Evolutionary conservation across 331 rosid genomes (phyloP).

Genomic region (Saraca asoca): DNA sequence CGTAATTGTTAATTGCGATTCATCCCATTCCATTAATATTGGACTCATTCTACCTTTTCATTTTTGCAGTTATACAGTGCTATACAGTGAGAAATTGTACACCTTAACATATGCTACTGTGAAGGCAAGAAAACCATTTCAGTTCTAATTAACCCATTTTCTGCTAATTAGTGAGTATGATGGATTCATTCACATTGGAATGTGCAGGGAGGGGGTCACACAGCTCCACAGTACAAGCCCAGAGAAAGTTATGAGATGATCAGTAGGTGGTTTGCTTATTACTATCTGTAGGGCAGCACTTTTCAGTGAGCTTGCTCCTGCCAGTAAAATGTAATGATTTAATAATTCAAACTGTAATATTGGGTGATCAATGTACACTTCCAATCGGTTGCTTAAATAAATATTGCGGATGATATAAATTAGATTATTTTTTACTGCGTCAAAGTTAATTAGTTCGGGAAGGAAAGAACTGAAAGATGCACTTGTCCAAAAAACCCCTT

Average conservation of each 20-base stretch:
- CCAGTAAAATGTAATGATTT: background rate
- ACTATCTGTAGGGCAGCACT: background rate
- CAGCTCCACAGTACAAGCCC: constrained; percentile 54
- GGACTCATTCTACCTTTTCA: background rate
- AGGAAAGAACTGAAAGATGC: no score
- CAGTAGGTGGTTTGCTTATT: constrained; percentile 38
- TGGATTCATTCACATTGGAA: no score
- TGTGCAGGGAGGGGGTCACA: constrained; percentile 63
- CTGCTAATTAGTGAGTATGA: no score
- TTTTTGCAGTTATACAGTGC: constrained; percentile 27
- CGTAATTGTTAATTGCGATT: background rate
- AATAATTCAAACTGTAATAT: no score
- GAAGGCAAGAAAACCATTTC: constrained; percentile 25
- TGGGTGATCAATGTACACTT: background rate
- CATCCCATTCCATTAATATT: background rate
- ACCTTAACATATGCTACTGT: constrained; percentile 25
- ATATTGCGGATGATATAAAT: no score
- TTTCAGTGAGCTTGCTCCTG: background rate
- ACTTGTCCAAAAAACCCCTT: no score
- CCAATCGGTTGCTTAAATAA: background rate
- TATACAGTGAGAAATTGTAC: background rate
- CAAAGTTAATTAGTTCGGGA: no score
- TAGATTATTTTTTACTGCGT: no score
- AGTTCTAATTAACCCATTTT: background rate
- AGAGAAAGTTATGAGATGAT: constrained; percentile 43